Percentiles rank a stretch among this genome's conserved stretches.
Evolutionary conservation across 768 basidiomycete species (phyloP).

Genomic region (Leucocoprinus leucothites): DNA sequence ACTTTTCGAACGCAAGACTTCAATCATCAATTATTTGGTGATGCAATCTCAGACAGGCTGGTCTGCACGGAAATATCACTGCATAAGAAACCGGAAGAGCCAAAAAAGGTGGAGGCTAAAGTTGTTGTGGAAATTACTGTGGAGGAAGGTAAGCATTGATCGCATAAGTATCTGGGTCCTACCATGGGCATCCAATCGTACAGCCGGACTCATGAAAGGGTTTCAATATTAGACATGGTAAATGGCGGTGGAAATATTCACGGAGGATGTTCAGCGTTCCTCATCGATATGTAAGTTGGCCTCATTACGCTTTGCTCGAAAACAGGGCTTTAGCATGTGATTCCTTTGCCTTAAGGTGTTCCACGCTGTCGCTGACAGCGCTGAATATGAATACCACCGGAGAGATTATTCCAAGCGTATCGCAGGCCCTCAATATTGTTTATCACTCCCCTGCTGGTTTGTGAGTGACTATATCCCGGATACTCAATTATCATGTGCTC

Average conservation of each 20-base stretch:
- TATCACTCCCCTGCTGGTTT: constrained; percentile 54
- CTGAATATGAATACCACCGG: constrained; percentile 24
- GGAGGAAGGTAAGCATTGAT: constrained; percentile 32
- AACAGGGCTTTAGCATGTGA: not conserved
- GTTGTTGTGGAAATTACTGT: constrained; percentile 41
- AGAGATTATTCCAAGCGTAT: constrained; percentile 31
- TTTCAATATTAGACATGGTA: constrained; percentile 44
- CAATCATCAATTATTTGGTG: constrained; percentile 19
- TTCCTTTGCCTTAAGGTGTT: constrained; percentile 35
- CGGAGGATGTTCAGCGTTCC: constrained; percentile 51
- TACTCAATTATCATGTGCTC: not conserved
- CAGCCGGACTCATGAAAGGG: not conserved
- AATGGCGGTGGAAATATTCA: constrained; percentile 47
- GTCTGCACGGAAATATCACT: constrained; percentile 37
- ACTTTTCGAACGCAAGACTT: constrained; percentile 11
- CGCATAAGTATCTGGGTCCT: too few relatives aligned
- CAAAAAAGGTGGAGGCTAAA: constrained; percentile 35
- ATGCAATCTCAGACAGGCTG: constrained; percentile 23
- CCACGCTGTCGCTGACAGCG: constrained; percentile 44
- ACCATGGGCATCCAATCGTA: not conserved
- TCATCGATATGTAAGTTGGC: constrained; percentile 47
- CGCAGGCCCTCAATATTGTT: constrained; percentile 49
- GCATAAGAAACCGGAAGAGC: constrained; percentile 37
- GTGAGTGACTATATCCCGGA: constrained; percentile 27
- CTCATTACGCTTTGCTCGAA: not conserved